Evolutionary conservation across 208 protist genomes (phyloP).

Genomic region (Herpetomonas muscarum): DNA sequence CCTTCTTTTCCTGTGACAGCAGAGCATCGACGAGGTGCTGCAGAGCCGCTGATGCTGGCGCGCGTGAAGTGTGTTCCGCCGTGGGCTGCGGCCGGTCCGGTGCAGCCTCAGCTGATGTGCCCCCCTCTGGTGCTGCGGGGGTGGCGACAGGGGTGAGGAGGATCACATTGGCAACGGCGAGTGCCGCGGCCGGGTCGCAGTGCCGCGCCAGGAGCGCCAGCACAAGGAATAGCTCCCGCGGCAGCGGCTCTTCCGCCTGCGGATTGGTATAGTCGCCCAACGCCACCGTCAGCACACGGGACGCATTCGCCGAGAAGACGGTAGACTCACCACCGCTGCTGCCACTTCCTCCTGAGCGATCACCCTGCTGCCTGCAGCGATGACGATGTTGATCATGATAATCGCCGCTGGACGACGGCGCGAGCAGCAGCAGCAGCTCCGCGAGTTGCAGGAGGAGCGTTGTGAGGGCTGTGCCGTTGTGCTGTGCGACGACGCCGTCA

Average conservation of each 20-base stretch:
- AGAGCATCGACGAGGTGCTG: too few species aligned
- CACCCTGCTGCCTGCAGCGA: too few species aligned
- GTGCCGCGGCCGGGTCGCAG: conserved; percentile 22
- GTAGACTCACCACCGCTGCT: neutral
- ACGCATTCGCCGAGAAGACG: conserved; percentile 13
- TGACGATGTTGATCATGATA: too few species aligned
- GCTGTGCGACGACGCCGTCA: conserved; percentile 2
- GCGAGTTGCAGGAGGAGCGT: conserved; percentile 26
- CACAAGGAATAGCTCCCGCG: conserved; percentile 14
- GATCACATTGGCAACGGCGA: conserved; percentile 27
- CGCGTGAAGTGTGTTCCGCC: too few species aligned
- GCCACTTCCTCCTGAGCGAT: too few species aligned
- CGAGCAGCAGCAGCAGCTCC: conserved; percentile 12
- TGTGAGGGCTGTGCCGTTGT: conserved; percentile 6
- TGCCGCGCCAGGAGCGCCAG: conserved; percentile 28
- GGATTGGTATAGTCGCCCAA: conserved; percentile 17
- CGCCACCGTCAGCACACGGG: conserved; percentile 21
- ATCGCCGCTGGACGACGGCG: neutral
- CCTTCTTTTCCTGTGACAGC: too few species aligned
- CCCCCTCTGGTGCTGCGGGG: too few species aligned
- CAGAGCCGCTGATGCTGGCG: too few species aligned
- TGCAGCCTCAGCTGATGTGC: too few species aligned
- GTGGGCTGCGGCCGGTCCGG: too few species aligned
- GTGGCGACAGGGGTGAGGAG: conserved; percentile 15
- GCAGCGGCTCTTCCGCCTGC: conserved; percentile 33